Evolutionary conservation across 1,284 basidiomycete species (phyloP).

Genomic region (Xerocomus amazonicus): DNA sequence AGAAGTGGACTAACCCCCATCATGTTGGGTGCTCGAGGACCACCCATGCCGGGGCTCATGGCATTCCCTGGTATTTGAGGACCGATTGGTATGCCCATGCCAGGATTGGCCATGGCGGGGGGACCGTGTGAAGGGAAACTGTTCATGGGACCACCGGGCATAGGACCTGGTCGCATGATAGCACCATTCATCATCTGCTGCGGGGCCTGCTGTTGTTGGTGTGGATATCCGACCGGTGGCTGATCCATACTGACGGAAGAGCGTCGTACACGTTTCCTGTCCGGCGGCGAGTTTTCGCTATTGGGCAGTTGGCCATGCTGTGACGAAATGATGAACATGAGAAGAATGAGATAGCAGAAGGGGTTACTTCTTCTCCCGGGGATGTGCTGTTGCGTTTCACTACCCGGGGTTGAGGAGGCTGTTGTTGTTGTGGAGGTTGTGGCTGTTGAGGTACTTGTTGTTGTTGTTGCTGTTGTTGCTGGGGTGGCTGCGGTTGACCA

Average conservation of each 20-base stretch:
- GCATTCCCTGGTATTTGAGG: constrained; percentile 19
- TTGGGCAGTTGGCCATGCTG: constrained; percentile 52
- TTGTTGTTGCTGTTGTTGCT: constrained; percentile 22
- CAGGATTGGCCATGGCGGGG: constrained; percentile 31
- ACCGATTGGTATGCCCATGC: constrained; percentile 33
- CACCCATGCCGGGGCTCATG: constrained; percentile 31
- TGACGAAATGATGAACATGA: constrained; percentile 4
- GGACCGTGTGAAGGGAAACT: constrained; percentile 33
- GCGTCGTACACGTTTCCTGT: constrained; percentile 55
- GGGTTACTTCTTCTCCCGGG: constrained; percentile 61
- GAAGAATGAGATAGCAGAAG: not conserved
- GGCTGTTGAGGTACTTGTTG: constrained; percentile 25
- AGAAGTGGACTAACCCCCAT: constrained; percentile 36
- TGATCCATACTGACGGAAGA: constrained; percentile 49
- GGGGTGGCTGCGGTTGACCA: constrained; percentile 27
- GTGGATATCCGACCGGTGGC: constrained; percentile 30
- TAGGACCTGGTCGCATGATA: constrained; percentile 33
- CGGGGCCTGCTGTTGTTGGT: constrained; percentile 25
- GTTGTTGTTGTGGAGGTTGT: constrained; percentile 20
- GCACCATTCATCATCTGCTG: constrained; percentile 33
- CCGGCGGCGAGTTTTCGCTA: constrained; percentile 61
- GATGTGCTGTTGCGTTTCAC: constrained; percentile 66
- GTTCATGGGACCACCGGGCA: constrained; percentile 35
- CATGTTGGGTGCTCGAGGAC: constrained; percentile 31
- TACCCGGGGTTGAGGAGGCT: constrained; percentile 33